Conservation (phyloP, 176 grass and related monocot genomes). For the Urochloa ruziziensis region DNA sequence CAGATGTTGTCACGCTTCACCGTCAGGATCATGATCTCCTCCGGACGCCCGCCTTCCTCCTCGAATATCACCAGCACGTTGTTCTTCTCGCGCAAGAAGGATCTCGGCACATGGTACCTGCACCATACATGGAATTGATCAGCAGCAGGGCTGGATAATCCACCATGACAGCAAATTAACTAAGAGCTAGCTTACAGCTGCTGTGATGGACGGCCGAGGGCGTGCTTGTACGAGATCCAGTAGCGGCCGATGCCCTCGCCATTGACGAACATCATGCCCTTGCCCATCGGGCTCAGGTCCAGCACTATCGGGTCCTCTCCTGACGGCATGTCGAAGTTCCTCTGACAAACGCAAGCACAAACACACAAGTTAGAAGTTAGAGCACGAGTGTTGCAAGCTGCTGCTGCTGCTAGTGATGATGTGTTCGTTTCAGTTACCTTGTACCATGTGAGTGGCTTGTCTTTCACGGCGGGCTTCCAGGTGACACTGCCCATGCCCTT, state of each 20-base stretch:
- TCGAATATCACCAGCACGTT: slow-evolving; percentile 76
- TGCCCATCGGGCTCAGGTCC: slow-evolving; percentile 70
- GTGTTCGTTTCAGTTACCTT: neutral
- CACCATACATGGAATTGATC: neutral
- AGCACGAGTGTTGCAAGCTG: neutral
- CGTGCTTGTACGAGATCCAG: slow-evolving; percentile 69
- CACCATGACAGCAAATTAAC: neutral
- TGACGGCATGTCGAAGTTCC: slow-evolving; percentile 59
- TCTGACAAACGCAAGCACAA: neutral
- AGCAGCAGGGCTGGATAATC: neutral
- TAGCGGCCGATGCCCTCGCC: slow-evolving; percentile 69
- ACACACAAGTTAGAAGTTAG: neutral
- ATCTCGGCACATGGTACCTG: slow-evolving; percentile 55
- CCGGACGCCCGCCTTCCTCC: slow-evolving; percentile 60
- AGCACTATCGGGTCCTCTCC: slow-evolving; percentile 60
- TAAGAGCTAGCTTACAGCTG: slow-evolving; percentile 34
- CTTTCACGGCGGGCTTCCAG: slow-evolving; percentile 43
- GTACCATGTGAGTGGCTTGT: slow-evolving; percentile 69
- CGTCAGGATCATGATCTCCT: slow-evolving; percentile 68
- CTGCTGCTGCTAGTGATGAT: neutral
- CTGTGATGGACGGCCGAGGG: slow-evolving; percentile 75
- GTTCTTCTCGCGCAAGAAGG: slow-evolving; percentile 47
- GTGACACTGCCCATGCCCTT: slow-evolving; percentile 37
- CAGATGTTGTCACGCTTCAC: slow-evolving; percentile 97
- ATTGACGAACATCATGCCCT: slow-evolving; percentile 70